phyloP scores from a whole-genome alignment of 805 yeast genomes.

The Torulaspora indica region DNA sequence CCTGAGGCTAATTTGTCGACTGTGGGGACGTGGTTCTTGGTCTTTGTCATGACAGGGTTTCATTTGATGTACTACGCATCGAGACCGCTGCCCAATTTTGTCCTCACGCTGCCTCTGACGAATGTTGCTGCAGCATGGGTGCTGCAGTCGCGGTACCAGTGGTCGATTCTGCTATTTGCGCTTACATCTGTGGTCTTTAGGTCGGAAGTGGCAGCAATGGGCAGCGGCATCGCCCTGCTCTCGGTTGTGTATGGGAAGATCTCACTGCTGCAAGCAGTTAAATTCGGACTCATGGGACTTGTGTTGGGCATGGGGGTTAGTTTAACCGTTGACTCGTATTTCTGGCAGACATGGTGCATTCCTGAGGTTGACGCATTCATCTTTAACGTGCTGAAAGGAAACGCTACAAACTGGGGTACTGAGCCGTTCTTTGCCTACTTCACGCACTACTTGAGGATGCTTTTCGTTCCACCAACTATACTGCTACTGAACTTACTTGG shows the following conservation, averaged over 20 bases:
- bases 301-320: constrained; percentile 42
- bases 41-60: constrained; percentile 64
- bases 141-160: constrained; percentile 45
- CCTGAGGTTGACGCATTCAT: constrained; percentile 74
- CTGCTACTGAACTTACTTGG: constrained; percentile 40
- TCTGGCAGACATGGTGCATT: constrained; percentile 59
- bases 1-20: constrained; percentile 20
- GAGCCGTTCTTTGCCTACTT: constrained; percentile 74
- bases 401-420: constrained; percentile 75
- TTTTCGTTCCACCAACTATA: constrained; percentile 46
- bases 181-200: constrained; percentile 67
- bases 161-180: constrained; percentile 50
- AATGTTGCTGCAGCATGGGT: constrained; percentile 50
- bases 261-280: constrained; percentile 38
- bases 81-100: constrained; percentile 81
- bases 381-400: constrained; percentile 73
- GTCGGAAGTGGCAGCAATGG: constrained; percentile 60
- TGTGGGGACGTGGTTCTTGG: constrained; percentile 53
- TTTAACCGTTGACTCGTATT: constrained; percentile 61
- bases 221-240: constrained; percentile 45
- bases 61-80: constrained; percentile 78
- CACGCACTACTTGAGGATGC: constrained; percentile 38
- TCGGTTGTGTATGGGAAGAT: constrained; percentile 46
- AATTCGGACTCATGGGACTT: constrained; percentile 46
- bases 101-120: constrained; percentile 69